Evolutionary conservation across 2,329 filamentous ascomycete genomes (phyloP), one percentile per base, ranked within the genome.

Genomic region (Xylariaceae sp.): DNA sequence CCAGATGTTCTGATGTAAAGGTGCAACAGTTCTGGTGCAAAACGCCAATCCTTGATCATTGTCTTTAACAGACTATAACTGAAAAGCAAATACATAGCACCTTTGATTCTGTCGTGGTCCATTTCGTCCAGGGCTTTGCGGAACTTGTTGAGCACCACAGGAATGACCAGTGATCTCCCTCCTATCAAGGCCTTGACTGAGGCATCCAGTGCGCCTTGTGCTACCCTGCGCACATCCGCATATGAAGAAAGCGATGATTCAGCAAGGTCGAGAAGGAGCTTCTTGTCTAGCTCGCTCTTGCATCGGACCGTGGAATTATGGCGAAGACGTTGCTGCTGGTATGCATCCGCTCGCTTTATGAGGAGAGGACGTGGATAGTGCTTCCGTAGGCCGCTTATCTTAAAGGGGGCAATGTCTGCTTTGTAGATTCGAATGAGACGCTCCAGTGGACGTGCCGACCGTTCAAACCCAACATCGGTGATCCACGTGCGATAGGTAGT

Each of bases 401-500:
- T 97, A 79, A 97, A 99, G 0, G 93, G 89, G 23, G 90, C 86
- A 61, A 92, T 88, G 68, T 99, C 94, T 4, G 90, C 88, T 67
- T 88, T 87, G 71, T 97, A 88, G 0, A 99, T 82, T 56, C 92
- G 85, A 3, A 89, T 85, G 11, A 97, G 87, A 17, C 94, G 83
- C 72, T 99, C 94, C 8, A 97, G 79, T 1, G 95, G 90, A 72
- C 97, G 94, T 0, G 94, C 93, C 15, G 93, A 97, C 61, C 93
- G 84, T 75, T 99, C 94, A 61, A 97, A 95, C 15, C 95, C 94
- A 47, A 99, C 92, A 69, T 99, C 94, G 1, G 96, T 92, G 68
- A 99, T 97, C 92, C 92, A 99, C 7, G 90, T 94, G 49, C 91
- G 83, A 73, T 97, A 99, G 1, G 93, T 90, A 18, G 89, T 89